A percentile compares a stretch with the other conserved stretches of the same genome.
Evolutionary conservation across 1,284 basidiomycete species (phyloP).

Genomic region (Leccinum subrobustum): DNA sequence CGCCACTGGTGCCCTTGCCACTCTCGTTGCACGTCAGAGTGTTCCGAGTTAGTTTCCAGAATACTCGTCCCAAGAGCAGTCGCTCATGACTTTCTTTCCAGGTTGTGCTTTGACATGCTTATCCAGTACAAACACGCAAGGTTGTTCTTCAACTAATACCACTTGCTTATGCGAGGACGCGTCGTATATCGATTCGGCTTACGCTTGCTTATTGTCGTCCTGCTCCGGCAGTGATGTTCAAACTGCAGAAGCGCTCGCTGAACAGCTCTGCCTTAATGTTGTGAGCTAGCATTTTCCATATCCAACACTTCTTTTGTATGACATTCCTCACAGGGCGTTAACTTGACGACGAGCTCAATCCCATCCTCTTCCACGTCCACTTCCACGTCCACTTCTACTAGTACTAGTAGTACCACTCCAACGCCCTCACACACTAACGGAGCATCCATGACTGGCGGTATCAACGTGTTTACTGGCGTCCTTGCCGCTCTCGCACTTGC

Average conservation of each 20-base stretch:
- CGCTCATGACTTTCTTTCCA: constrained; percentile 20
- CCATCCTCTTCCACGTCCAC: neutral
- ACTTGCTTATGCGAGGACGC: constrained; percentile 51
- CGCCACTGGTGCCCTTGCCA: constrained; percentile 38
- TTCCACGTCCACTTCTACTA: neutral
- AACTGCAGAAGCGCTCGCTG: constrained; percentile 44
- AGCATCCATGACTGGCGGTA: constrained; percentile 7
- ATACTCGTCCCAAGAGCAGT: neutral
- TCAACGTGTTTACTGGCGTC: constrained; percentile 18
- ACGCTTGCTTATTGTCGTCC: constrained; percentile 43
- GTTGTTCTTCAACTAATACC: constrained; percentile 45
- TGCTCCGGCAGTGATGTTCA: constrained; percentile 49
- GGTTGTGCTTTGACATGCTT: constrained; percentile 53
- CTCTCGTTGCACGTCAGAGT: constrained; percentile 36
- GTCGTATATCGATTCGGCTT: constrained; percentile 46
- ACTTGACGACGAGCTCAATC: constrained; percentile 34
- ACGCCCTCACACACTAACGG: constrained; percentile 8
- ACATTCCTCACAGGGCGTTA: constrained; percentile 44
- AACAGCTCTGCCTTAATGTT: constrained; percentile 46
- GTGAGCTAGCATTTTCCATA: constrained; percentile 37
- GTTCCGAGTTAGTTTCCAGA: constrained; percentile 38
- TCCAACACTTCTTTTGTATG: neutral
- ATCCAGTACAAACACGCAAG: constrained; percentile 37
- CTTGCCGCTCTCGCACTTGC: constrained; percentile 20
- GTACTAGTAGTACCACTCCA: neutral